A percentile compares a stretch with the other conserved stretches of the same genome.
phyloP scores from a whole-genome alignment of 1,284 basidiomycete species.

The Termitomyces sp. region DNA sequence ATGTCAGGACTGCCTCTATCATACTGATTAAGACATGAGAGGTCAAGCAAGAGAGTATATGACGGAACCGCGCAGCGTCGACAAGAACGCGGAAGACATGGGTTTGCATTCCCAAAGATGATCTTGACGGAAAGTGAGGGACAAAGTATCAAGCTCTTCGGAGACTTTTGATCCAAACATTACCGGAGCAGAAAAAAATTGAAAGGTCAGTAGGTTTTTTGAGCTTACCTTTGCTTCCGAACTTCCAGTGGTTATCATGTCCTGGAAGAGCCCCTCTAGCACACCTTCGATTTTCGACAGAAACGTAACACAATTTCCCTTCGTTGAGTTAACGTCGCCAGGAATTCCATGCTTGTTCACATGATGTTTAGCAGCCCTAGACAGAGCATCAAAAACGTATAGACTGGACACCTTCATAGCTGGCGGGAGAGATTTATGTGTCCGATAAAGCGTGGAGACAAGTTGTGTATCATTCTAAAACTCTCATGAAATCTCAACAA shows the following conservation, averaged over 20 bases:
- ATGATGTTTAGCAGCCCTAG: constrained; percentile 72
- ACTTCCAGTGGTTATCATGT: constrained; percentile 61
- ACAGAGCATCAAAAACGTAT: constrained; percentile 87
- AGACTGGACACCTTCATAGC: constrained; percentile 75
- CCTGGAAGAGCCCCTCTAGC: constrained; percentile 77
- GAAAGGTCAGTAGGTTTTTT: constrained; percentile 10
- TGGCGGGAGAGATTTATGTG: constrained; percentile 70
- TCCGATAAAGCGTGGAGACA: constrained; percentile 79
- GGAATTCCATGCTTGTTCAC: constrained; percentile 60
- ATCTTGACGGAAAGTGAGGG: not conserved
- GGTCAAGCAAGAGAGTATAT: constrained; percentile 13
- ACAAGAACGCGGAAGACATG: constrained; percentile 1
- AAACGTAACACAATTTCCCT: constrained; percentile 77
- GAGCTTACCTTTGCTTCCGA: constrained; percentile 80
- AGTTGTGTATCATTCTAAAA: constrained; percentile 76
- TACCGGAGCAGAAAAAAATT: not conserved
- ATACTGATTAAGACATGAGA: constrained; percentile 21
- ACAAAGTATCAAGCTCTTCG: not conserved
- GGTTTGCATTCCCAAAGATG: not conserved
- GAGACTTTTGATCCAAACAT: not conserved
- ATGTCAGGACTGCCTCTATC: constrained; percentile 34
- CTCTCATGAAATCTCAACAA: constrained; percentile 2
- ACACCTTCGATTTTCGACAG: constrained; percentile 83
- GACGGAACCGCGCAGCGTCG: not conserved
- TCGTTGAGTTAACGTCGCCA: constrained; percentile 47